phyloP scores from a whole-genome alignment of 495 filamentous ascomycete species.

The Acidomyces sp. region DNA sequence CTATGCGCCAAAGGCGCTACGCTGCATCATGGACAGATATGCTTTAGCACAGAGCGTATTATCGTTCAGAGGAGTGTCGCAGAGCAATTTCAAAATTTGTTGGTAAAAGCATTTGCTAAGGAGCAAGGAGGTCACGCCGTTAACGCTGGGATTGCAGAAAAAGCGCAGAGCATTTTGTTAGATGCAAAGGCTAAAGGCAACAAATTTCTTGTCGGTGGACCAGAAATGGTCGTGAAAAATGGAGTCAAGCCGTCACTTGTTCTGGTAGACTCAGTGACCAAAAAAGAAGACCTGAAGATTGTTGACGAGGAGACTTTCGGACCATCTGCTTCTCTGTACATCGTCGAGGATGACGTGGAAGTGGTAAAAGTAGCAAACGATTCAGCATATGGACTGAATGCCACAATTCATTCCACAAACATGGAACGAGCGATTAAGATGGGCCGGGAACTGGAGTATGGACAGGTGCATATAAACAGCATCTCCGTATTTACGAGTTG shows the following conservation, averaged over 20 bases:
- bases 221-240: slow-evolving; percentile 11
- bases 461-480: slow-evolving; percentile 20
- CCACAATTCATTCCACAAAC: slow-evolving; percentile 17
- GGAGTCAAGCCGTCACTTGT: slow-evolving; percentile 19
- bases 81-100: slow-evolving; percentile 15
- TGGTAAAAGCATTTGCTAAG: slow-evolving; percentile 12
- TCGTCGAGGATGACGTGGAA: slow-evolving; percentile 13
- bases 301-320: slow-evolving; percentile 22
- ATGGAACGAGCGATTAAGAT: slow-evolving; percentile 18
- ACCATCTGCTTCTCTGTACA: slow-evolving; percentile 15
- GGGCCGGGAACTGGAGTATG: slow-evolving; percentile 19
- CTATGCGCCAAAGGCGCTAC: slow-evolving; percentile 23
- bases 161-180: slow-evolving; percentile 50
- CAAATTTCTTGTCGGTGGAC: slow-evolving; percentile 30
- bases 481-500: slow-evolving; percentile 12
- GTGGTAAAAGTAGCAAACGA: slow-evolving; percentile 15
- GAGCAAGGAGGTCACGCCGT: slow-evolving; percentile 15
- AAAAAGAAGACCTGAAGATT: slow-evolving; percentile 10
- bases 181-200: slow-evolving; percentile 54
- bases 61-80: slow-evolving; percentile 20
- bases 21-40: slow-evolving; percentile 30
- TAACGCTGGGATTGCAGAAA: slow-evolving; percentile 18
- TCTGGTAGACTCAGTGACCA: slow-evolving; percentile 18
- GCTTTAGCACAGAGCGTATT: slow-evolving; percentile 28
- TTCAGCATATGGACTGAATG: slow-evolving; percentile 18